Conservation (phyloP, 1,284 basidiomycete species). For the Irpex lacteus region DNA sequence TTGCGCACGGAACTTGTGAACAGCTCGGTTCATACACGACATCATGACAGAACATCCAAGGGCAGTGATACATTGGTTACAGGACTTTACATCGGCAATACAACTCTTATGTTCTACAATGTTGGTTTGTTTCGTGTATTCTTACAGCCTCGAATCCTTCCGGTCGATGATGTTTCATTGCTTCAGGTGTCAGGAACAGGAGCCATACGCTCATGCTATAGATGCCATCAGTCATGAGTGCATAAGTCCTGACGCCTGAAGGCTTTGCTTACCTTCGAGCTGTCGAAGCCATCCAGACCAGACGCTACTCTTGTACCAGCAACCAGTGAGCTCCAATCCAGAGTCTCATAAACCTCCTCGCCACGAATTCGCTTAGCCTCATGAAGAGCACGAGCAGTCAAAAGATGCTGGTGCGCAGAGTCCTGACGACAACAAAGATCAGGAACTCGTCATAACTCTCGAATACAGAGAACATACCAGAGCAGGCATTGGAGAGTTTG, state of each 20-base stretch:
- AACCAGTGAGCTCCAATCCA: slow-evolving; percentile 75
- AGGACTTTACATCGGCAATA: background rate
- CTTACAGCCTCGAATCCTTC: background rate
- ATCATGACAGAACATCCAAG: background rate
- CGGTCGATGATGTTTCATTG: background rate
- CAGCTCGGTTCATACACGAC: too few relatives aligned
- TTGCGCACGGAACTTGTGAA: too few relatives aligned
- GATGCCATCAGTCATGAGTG: background rate
- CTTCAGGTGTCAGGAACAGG: slow-evolving; percentile 3
- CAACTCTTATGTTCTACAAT: background rate
- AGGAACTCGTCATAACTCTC: background rate
- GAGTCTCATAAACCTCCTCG: slow-evolving; percentile 42
- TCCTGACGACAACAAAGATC: slow-evolving; percentile 36
- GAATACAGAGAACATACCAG: slow-evolving; percentile 34
- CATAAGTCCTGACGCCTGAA: too few relatives aligned
- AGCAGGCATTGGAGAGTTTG: slow-evolving; percentile 79
- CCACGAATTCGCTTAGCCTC: slow-evolving; percentile 44
- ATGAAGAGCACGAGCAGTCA: slow-evolving; percentile 75
- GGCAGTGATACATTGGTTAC: background rate
- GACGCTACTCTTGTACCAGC: slow-evolving; percentile 68
- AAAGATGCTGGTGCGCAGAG: slow-evolving; percentile 72
- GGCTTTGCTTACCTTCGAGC: slow-evolving; percentile 30
- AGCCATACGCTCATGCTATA: slow-evolving; percentile 3
- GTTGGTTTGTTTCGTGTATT: background rate
- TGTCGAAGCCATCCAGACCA: slow-evolving; percentile 63